Conservation (phyloP, 306 rosid species). For the Casuarina glauca region DNA sequence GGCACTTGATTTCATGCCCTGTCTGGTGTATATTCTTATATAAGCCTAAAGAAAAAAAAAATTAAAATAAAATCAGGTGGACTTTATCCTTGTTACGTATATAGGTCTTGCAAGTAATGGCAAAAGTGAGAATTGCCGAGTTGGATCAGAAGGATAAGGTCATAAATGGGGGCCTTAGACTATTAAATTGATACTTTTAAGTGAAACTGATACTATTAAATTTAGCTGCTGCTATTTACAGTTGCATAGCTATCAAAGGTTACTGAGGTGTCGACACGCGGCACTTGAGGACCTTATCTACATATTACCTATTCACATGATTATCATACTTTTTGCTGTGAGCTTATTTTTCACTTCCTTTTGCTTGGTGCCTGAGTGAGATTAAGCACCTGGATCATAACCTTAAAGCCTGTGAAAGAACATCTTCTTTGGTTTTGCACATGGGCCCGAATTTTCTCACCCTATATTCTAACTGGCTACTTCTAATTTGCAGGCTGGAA, state of each 20-base stretch:
- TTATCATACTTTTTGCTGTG: neutral
- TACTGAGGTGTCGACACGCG: neutral
- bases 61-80: neutral
- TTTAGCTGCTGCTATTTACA: neutral
- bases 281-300: neutral
- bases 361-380: neutral
- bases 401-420: neutral
- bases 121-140: neutral
- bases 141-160: neutral
- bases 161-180: neutral
- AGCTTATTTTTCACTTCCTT: neutral
- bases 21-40: neutral
- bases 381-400: neutral
- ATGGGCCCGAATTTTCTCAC: conserved; percentile 3
- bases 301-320: neutral
- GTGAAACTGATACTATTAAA: neutral
- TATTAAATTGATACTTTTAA: too few relatives aligned
- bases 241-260: neutral
- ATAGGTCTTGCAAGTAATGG: neutral
- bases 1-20: conserved; percentile 13
- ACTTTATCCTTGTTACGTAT: neutral
- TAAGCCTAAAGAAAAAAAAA: neutral
- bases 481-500: conserved; percentile 61
- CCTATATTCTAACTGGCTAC: conserved; percentile 10
- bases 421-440: neutral